These are phyloP conservation scores for Echeveria elegans DNA, from an alignment of 164 flowering plant genomes.

Conservation along the genomic window DNA sequence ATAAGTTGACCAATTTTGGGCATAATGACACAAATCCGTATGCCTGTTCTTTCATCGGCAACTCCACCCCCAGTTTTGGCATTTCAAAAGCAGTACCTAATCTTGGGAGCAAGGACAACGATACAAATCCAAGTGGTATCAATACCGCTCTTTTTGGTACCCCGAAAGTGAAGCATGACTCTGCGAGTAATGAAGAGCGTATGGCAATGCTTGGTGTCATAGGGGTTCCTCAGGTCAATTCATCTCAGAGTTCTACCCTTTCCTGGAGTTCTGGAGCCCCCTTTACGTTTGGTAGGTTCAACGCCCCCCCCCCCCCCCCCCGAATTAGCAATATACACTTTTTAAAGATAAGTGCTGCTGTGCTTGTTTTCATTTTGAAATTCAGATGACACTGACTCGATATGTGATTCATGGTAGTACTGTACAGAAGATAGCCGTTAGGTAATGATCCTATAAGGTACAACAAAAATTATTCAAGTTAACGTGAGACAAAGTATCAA, in stretches of 20 bases:
- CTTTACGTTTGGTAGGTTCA: constrained; percentile 42
- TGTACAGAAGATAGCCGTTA: not conserved
- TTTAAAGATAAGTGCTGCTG: not conserved
- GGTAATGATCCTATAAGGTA: not conserved
- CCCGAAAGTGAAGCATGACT: not conserved
- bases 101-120: not conserved
- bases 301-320: not conserved
- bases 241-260: constrained; percentile 27
- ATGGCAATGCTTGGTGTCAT: constrained; percentile 22
- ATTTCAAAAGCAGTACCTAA: not conserved
- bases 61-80: not conserved
- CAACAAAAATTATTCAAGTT: not conserved
- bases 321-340: not conserved
- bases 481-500: not conserved
- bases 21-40: not conserved
- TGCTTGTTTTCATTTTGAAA: not conserved
- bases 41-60: not conserved
- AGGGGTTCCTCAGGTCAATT: constrained; percentile 20
- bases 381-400: not conserved
- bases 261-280: constrained; percentile 45
- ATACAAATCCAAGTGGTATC: constrained; percentile 16
- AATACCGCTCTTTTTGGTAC: not conserved
- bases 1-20: not conserved
- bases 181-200: constrained; percentile 18
- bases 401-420: not conserved